Base-by-base conservation (phyloP, 169 alveolate species). In the Plasmodium inui region DNA sequence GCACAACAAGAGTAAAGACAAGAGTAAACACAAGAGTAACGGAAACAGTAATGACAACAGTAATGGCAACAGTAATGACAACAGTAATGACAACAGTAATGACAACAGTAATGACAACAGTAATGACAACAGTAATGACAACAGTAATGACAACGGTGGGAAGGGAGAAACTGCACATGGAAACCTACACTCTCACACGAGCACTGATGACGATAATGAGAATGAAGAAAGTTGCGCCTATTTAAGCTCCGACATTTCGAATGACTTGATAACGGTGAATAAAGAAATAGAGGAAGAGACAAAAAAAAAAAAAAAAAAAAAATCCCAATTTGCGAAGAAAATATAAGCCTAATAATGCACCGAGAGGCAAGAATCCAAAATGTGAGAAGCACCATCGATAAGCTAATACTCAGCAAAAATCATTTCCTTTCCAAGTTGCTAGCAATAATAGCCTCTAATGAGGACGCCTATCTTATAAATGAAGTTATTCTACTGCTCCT, bases 401-500 rank as follows among this genome's bases (percentile, higher is more conserved):
- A 34, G 9, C 19, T 76, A 53, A 61, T 86, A 86, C 50, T 86
- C n/a, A 74, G 81, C 81, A 86, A 78, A 76, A 55, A 28, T 39
- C 53, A 86, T 19, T 86, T 86, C 67, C 61, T 86, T 30, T 74
- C 80, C 14, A 78, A 76, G 76, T 30, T 86, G n/a, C 34, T 86
- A 41, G 26, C 55, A 0, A 17, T 86, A 34, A 34, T 86, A 30
- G 80, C 32, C 44, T 86, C 86, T 74, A 86, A 86, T 86, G 50
- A 86, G 46, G 85, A 86, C 67, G 93, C 93, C 19, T 86, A 86
- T 26, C 93, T 86, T 10, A 86, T 86, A 53, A 86, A 86, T 76
- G 93, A 86, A 74, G 81, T 86, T 0, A 46, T 86, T 39, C 39
- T 86, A n/a, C 81, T 86, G 6, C 81, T 86, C 26, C 70, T 86